Conservation (phyloP, 208 protist genomes). For the Trypanosoma conorhini region DNA sequence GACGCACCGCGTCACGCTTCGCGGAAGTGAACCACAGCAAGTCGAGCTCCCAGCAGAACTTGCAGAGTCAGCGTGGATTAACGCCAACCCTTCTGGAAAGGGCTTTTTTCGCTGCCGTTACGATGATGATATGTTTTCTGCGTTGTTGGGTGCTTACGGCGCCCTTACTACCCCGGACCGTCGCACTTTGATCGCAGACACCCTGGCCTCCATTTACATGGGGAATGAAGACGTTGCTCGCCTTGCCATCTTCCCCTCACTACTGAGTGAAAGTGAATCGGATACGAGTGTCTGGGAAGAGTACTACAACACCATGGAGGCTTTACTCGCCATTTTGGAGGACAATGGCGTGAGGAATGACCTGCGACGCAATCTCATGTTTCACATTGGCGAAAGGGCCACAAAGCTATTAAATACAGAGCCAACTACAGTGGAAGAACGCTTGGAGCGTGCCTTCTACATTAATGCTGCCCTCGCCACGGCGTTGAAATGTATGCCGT, state of each 20-base stretch:
- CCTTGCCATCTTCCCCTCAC: conserved; percentile 36
- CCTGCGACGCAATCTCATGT: conserved; percentile 37
- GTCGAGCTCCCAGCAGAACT: conserved; percentile 49
- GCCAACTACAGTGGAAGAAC: conserved; percentile 20
- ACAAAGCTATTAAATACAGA: conserved; percentile 25
- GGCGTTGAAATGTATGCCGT: conserved; percentile 6
- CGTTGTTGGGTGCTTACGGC: conserved; percentile 47
- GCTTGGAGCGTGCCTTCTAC: conserved; percentile 24
- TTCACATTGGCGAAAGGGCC: conserved; percentile 9
- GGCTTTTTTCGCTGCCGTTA: conserved; percentile 90
- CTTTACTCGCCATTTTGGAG: conserved; percentile 44
- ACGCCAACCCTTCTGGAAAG: conserved; percentile 66
- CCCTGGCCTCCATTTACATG: conserved; percentile 66
- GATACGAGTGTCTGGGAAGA: conserved; percentile 58
- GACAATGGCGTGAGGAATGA: conserved; percentile 35
- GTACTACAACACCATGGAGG: conserved; percentile 38
- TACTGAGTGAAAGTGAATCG: conserved; percentile 47
- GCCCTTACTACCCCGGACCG: conserved; percentile 50
- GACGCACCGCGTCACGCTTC: conserved; percentile 47
- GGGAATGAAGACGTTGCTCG: conserved; percentile 68
- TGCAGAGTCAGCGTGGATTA: conserved; percentile 42
- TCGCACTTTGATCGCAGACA: conserved; percentile 73
- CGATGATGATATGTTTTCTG: conserved; percentile 59
- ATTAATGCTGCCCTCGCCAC: conserved; percentile 19
- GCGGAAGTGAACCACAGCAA: conserved; percentile 36